Percentiles rank a stretch among this genome's conserved stretches.
These are phyloP conservation scores for Sparassis latifolia DNA, from an alignment of 1,284 basidiomycete species.

Conservation along the genomic window DNA sequence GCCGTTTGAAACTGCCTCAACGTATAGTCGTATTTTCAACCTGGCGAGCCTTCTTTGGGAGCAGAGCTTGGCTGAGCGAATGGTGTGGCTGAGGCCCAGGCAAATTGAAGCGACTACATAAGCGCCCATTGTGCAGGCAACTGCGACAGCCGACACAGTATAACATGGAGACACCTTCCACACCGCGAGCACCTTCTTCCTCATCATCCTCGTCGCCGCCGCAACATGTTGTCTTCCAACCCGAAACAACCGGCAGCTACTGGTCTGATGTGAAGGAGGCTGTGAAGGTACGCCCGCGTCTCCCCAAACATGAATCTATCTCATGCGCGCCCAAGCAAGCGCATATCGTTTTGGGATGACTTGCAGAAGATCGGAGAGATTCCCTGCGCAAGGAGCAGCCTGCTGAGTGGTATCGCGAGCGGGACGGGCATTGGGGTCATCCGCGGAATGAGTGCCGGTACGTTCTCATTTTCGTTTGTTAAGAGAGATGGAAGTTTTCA, in stretches of 20 bases:
- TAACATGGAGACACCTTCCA: too few species aligned
- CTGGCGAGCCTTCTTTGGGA: too few species aligned
- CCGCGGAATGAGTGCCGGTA: conserved; percentile 47
- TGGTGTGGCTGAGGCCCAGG: too few species aligned
- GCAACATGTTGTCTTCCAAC: conserved; percentile 30
- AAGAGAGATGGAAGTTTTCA: too few species aligned
- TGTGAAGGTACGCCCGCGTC: conserved; percentile 31
- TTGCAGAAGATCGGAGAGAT: conserved; percentile 45
- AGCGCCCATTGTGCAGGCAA: too few species aligned
- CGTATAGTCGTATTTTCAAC: too few species aligned
- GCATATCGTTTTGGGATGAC: conserved; percentile 39
- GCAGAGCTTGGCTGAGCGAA: too few species aligned
- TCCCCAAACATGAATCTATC: background rate
- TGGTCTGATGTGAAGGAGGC: conserved; percentile 38
- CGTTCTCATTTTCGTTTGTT: conserved; percentile 13
- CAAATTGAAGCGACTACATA: too few species aligned
- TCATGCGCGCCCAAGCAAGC: conserved; percentile 32
- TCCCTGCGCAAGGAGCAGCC: conserved; percentile 52
- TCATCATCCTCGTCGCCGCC: conserved; percentile 6
- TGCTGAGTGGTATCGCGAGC: conserved; percentile 47
- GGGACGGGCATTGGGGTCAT: conserved; percentile 52
- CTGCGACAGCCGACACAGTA: too few species aligned
- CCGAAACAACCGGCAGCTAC: conserved; percentile 37
- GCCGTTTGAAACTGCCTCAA: too few species aligned
- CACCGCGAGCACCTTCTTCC: background rate